Conservation (phyloP, 2,329 filamentous ascomycete genomes). For the Tolypocladium nubicola region DNA sequence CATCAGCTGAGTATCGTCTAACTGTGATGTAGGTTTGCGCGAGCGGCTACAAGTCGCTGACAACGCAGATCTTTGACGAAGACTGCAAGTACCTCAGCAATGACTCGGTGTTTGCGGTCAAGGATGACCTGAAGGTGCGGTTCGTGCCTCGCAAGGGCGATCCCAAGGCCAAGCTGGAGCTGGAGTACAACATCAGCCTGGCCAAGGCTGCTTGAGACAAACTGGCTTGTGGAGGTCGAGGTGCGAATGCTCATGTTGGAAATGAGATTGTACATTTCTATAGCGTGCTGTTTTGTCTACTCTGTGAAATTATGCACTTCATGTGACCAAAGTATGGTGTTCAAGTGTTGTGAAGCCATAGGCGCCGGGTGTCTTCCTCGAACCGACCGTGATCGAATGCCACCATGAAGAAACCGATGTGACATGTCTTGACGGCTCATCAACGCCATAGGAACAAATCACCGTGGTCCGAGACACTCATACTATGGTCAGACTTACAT, state of each 20-base stretch:
- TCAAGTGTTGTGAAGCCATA: neutral
- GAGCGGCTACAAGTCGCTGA: conserved; percentile 55
- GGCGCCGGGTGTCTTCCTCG: too few species aligned
- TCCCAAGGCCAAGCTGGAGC: conserved; percentile 42
- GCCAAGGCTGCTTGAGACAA: conserved; percentile 3
- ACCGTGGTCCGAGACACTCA: too few species aligned
- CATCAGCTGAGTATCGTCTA: neutral
- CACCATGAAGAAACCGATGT: neutral
- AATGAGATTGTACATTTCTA: neutral
- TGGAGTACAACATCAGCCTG: conserved; percentile 51
- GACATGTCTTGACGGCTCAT: too few species aligned
- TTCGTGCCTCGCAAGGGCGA: conserved; percentile 27
- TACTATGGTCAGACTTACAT: too few species aligned
- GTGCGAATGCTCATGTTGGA: neutral
- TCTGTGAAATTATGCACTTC: neutral
- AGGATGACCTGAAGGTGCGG: conserved; percentile 34
- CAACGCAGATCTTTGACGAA: conserved; percentile 64
- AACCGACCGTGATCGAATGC: neutral
- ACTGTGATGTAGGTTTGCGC: conserved; percentile 25
- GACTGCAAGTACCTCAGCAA: conserved; percentile 48
- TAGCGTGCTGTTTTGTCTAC: neutral
- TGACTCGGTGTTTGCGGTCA: conserved; percentile 45
- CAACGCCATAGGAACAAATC: too few species aligned
- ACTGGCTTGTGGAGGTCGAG: neutral
- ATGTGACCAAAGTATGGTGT: neutral